Evolutionary conservation across 1,139 yeast genomes (phyloP), one percentile per base, ranked within the genome.

Genomic region (Suhomyces ambrosiae): DNA sequence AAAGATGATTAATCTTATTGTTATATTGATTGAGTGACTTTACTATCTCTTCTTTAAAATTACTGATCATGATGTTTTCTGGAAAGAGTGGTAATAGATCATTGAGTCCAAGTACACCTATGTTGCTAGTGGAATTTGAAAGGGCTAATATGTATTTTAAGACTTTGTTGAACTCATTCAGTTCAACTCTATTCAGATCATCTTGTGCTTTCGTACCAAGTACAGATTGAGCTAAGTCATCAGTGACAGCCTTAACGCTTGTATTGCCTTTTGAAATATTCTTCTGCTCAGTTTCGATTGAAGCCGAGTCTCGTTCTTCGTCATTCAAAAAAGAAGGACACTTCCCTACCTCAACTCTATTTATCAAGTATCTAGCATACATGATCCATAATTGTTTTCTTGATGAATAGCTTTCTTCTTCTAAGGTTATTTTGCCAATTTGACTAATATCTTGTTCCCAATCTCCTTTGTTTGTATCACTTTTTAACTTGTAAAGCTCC

Each of bases 21-120:
- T 89, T 88, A 54, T 88, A 85, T 27, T 72, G 74, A 52, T 88
- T 90, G 48, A 92, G 68, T 4, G 94, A 85, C 27, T 74, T 68
- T 21, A 92, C 87, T 25, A 94, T 79, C 50, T 89, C 96, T 35
- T 84, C 86, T 51, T 88, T 88, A 56, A 92, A 78, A 42, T 86
- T 81, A 49, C 88, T 95, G 35, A 92, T 82, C 33, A 86, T 80
- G 0, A 87, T 76, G 38, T 86, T 79, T 49, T 88, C 92, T 0
- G 97, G 96, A 50, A 90, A 83, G 23, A 88, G 63, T 1, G 95
- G 95, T 32, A 94, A 61, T 25, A 94, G 58, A 51, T 92, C 97
- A 49, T 87, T 90, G 35, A 92, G 80, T 3, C 82, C 75, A 16
- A 92, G 63, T 32, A 44, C 53, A 7, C 43, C 40, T 9, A 37